These are phyloP conservation scores for Saturnispora ahearnii DNA, from an alignment of 805 yeast genomes.

Conservation along the genomic window DNA sequence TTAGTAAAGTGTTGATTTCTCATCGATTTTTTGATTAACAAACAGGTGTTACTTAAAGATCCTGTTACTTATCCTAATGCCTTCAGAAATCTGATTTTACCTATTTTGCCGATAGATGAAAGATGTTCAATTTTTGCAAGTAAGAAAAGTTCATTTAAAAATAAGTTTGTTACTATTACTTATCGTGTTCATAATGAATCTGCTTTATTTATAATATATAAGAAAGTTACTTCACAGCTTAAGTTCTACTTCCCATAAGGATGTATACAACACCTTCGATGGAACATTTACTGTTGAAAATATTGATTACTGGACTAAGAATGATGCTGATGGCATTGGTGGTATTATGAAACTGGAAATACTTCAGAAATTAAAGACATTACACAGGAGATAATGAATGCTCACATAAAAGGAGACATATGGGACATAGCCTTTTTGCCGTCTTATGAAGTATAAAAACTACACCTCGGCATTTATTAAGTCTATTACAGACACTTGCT, in stretches of 20 bases:
- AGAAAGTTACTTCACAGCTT: too few species aligned
- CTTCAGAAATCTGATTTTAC: neutral
- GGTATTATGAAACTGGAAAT: too few species aligned
- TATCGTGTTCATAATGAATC: neutral
- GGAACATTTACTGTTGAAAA: too few species aligned
- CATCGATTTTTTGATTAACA: neutral
- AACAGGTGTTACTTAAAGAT: neutral
- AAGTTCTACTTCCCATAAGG: too few species aligned
- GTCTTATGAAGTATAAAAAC: neutral
- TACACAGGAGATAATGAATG: too few species aligned
- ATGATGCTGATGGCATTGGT: too few species aligned
- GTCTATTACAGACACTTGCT: neutral
- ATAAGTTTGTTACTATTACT: neutral
- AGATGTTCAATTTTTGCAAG: neutral
- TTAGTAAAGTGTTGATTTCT: neutral
- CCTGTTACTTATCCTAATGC: neutral
- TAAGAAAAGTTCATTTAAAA: neutral
- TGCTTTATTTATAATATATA: neutral
- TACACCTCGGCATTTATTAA: neutral
- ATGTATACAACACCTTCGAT: too few species aligned
- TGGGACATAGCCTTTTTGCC: neutral
- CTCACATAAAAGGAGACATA: too few species aligned
- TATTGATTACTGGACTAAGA: too few species aligned
- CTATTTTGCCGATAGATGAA: neutral
- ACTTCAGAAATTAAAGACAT: too few species aligned